These are phyloP conservation scores for Bocquillonia castaneifolia DNA, from an alignment of 441 rosid genomes.

Conservation along the genomic window DNA sequence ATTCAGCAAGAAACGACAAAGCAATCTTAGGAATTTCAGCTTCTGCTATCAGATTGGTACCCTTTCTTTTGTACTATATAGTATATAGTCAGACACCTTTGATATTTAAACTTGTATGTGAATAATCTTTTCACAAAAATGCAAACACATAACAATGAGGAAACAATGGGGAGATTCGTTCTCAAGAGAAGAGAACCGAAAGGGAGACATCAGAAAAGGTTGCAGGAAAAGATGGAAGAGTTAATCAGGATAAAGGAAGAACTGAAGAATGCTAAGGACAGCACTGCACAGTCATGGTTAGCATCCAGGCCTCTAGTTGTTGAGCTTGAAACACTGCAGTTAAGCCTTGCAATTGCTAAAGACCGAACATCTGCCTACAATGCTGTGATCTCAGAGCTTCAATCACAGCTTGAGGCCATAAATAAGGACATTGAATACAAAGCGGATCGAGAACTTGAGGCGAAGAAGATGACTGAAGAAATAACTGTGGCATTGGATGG, in stretches of 20 bases:
- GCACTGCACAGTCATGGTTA: slow-evolving; percentile 40
- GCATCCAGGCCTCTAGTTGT: slow-evolving; percentile 47
- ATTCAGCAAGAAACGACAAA: not conserved
- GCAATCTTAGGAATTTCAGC: slow-evolving; percentile 14
- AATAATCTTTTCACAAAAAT: slow-evolving; percentile 7
- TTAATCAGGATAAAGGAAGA: slow-evolving; percentile 30
- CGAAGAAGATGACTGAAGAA: slow-evolving; percentile 22
- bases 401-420: slow-evolving; percentile 33
- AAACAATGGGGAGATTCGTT: not conserved
- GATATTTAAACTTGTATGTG: not conserved
- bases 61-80: not conserved
- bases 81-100: not conserved
- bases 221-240: slow-evolving; percentile 34
- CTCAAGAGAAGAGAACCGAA: slow-evolving; percentile 6
- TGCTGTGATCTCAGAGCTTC: slow-evolving; percentile 30
- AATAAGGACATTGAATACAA: not conserved
- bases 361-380: slow-evolving; percentile 29
- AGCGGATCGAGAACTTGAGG: slow-evolving; percentile 23
- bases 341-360: slow-evolving; percentile 29
- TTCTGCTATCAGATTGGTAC: not conserved
- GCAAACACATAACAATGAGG: slow-evolving; percentile 15
- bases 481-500: slow-evolving; percentile 19
- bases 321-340: slow-evolving; percentile 45
- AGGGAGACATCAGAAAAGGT: not conserved
- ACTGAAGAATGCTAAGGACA: slow-evolving; percentile 40